Conservation (phyloP, 1,284 basidiomycete species). For the Boletellus deceptivus region DNA sequence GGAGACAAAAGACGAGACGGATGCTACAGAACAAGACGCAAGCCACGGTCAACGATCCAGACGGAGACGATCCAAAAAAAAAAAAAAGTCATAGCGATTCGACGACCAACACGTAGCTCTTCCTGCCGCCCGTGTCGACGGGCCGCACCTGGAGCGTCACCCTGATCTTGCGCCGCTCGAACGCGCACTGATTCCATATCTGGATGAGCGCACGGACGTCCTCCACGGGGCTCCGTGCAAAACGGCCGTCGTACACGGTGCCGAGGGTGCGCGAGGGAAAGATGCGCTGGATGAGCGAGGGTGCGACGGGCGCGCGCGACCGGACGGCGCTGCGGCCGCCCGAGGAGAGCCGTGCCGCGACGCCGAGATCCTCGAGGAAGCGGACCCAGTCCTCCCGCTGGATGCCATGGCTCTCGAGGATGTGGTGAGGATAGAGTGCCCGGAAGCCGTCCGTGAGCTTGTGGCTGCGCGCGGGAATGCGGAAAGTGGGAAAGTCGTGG, state of each 20-base stretch:
- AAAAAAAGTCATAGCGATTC: constrained; percentile 30
- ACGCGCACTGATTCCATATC: constrained; percentile 34
- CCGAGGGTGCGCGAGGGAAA: constrained; percentile 18
- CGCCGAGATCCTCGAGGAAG: constrained; percentile 29
- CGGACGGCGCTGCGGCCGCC: constrained; percentile 23
- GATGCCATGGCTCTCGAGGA: constrained; percentile 31
- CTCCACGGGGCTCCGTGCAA: constrained; percentile 19
- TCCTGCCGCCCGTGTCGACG: constrained; percentile 2
- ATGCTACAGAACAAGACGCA: not conserved
- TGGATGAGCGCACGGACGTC: constrained; percentile 28
- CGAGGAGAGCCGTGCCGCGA: constrained; percentile 27
- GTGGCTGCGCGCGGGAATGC: constrained; percentile 22
- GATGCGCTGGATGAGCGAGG: constrained; percentile 15
- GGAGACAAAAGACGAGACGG: not conserved
- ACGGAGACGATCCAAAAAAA: not conserved
- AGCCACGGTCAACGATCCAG: constrained; percentile 1
- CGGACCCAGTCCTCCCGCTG: constrained; percentile 26
- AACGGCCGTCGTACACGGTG: constrained; percentile 23
- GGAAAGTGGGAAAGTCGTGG: constrained; percentile 28
- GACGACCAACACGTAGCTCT: constrained; percentile 18
- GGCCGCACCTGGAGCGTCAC: constrained; percentile 17
- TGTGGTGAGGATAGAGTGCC: constrained; percentile 25
- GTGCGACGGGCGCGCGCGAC: constrained; percentile 18
- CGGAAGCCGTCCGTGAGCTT: constrained; percentile 27
- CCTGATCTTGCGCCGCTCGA: constrained; percentile 31